Evolutionary conservation across 768 basidiomycete genomes (phyloP).

Genomic region (Lanmaoa pseudosensibilis): DNA sequence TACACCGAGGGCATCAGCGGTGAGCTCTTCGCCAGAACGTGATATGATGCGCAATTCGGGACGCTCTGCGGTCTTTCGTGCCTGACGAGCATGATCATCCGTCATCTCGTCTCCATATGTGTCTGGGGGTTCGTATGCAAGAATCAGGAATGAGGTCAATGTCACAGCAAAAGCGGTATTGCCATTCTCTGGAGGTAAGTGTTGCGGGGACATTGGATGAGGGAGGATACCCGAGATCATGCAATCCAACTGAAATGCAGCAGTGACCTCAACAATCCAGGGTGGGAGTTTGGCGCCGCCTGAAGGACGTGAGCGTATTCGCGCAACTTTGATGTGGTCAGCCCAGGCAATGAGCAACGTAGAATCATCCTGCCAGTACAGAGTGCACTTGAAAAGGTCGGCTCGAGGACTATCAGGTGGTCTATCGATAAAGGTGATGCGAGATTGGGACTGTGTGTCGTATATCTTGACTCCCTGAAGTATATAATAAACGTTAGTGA

Average conservation of each 20-base stretch:
- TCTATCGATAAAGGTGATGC: constrained; percentile 85
- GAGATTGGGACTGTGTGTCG: constrained; percentile 72
- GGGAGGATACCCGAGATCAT: constrained; percentile 92
- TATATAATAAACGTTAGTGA: neutral
- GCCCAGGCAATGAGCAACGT: constrained; percentile 94
- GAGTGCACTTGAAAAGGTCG: constrained; percentile 90
- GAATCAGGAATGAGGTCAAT: constrained; percentile 76
- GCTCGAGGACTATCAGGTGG: constrained; percentile 82
- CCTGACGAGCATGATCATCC: constrained; percentile 69
- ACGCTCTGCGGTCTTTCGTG: constrained; percentile 82
- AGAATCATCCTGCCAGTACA: constrained; percentile 90
- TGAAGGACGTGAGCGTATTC: constrained; percentile 64
- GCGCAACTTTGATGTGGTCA: constrained; percentile 86
- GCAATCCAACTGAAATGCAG: constrained; percentile 90
- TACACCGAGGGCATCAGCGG: constrained; percentile 80
- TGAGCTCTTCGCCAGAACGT: constrained; percentile 82
- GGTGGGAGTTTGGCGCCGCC: constrained; percentile 52
- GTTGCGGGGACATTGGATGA: constrained; percentile 50
- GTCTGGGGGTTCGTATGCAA: constrained; percentile 85
- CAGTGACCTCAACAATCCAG: constrained; percentile 82
- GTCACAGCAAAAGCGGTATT: constrained; percentile 29
- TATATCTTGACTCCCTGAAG: constrained; percentile 92
- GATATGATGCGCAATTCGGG: constrained; percentile 94
- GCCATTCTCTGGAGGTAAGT: constrained; percentile 16
- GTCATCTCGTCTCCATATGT: constrained; percentile 65